These are phyloP conservation scores for Taiwanofungus camphoratus DNA, from an alignment of 1,284 basidiomycete genomes.

Conservation along the genomic window DNA sequence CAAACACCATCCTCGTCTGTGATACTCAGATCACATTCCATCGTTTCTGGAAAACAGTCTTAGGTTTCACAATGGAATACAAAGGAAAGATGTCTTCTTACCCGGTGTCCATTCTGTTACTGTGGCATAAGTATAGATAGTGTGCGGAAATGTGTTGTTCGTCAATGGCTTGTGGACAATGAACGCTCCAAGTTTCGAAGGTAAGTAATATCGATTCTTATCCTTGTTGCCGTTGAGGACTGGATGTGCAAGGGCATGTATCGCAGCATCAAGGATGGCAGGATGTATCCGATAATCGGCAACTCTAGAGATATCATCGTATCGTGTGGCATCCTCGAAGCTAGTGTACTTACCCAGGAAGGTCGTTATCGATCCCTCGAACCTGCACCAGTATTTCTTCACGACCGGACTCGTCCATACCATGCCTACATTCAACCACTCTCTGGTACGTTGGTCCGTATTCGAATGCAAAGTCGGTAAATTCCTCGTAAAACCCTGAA, in stretches of 20 bases:
- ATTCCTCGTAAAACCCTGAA: conserved; percentile 10
- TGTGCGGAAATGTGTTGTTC: conserved; percentile 12
- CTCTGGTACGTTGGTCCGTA: conserved; percentile 12
- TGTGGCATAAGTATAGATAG: conserved; percentile 14
- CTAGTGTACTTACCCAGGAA: conserved; percentile 3
- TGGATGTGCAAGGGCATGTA: conserved; percentile 28
- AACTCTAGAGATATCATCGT: background rate
- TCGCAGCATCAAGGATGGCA: conserved; percentile 32
- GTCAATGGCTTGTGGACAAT: conserved; percentile 16
- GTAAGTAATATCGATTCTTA: conserved; percentile 27
- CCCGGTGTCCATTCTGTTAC: conserved; percentile 24
- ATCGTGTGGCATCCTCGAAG: background rate
- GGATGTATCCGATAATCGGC: conserved; percentile 28
- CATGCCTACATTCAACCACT: conserved; percentile 4
- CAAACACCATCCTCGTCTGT: conserved; percentile 12
- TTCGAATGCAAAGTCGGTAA: too few relatives aligned
- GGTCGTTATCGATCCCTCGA: conserved; percentile 5
- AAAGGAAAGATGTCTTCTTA: conserved; percentile 4
- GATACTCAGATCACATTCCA: conserved; percentile 15
- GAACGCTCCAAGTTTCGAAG: conserved; percentile 19
- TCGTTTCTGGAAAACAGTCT: conserved; percentile 8
- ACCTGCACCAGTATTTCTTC: conserved; percentile 12
- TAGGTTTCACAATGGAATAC: background rate
- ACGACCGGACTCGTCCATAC: conserved; percentile 4
- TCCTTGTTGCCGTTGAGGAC: conserved; percentile 22